A percentile compares a stretch with the other conserved stretches of the same genome.
Evolutionary conservation across 768 basidiomycete genomes (phyloP).

Genomic region (Hygrophorus russula): DNA sequence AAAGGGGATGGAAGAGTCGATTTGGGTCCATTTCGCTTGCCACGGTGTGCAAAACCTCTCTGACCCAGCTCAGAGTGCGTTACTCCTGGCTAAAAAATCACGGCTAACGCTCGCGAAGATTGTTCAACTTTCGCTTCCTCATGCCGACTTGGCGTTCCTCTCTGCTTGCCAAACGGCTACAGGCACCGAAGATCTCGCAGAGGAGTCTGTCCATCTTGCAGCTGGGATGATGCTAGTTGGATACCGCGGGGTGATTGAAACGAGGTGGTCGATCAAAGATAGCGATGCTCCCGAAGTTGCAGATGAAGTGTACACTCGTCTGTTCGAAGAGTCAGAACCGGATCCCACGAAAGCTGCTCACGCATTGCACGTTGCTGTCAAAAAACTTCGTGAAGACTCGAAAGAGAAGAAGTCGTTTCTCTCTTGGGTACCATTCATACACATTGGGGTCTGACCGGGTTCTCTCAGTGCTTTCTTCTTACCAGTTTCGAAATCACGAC

Average conservation of each 20-base stretch:
- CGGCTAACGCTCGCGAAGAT: conserved; percentile 14
- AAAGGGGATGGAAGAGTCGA: conserved; percentile 3
- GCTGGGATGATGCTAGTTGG: conserved; percentile 27
- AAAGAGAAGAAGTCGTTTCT: too few relatives aligned
- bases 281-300: conserved; percentile 21
- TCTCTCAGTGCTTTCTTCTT: too few relatives aligned
- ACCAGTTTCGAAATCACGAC: too few relatives aligned
- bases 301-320: conserved; percentile 17
- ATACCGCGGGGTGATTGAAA: conserved; percentile 23
- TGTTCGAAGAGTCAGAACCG: background rate
- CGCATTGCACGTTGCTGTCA: too few relatives aligned
- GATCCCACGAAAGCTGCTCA: background rate
- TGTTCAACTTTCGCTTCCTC: conserved; percentile 12
- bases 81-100: conserved; percentile 11
- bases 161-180: conserved; percentile 28
- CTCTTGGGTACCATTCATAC: too few relatives aligned
- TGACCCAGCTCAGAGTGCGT: conserved; percentile 15
- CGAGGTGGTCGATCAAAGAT: conserved; percentile 34
- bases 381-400: too few relatives aligned
- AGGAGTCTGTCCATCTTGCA: conserved; percentile 26
- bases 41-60: conserved; percentile 21
- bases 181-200: conserved; percentile 16
- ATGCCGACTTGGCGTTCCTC: conserved; percentile 27
- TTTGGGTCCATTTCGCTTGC: conserved; percentile 27
- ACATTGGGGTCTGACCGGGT: too few relatives aligned